Conservation (phyloP, 805 yeast genomes). For the Saccharomycopsis javanensis region DNA sequence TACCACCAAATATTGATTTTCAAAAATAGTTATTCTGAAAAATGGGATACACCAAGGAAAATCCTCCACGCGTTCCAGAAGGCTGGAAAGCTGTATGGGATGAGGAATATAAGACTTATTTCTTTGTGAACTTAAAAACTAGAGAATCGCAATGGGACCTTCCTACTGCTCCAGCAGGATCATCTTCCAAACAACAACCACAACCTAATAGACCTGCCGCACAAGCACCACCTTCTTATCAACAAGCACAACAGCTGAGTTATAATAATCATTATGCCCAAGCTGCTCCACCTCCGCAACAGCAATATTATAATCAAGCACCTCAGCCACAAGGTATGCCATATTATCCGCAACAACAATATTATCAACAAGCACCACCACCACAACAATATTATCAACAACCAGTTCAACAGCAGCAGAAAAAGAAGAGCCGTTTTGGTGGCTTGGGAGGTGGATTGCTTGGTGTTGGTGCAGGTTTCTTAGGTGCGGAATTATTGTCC, state of each 20-base stretch:
- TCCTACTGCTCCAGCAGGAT: constrained; percentile 33
- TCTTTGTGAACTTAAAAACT: constrained; percentile 64
- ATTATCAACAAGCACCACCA: constrained; percentile 20
- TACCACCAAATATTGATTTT: too few species aligned
- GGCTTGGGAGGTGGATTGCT: constrained; percentile 33
- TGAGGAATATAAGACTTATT: constrained; percentile 57
- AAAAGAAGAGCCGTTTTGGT: constrained; percentile 21
- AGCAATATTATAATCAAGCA: constrained; percentile 19
- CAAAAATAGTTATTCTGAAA: too few species aligned
- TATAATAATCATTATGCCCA: not conserved
- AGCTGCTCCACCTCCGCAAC: constrained; percentile 15
- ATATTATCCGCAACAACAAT: constrained; percentile 18
- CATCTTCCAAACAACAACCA: constrained; percentile 15
- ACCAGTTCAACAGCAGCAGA: constrained; percentile 21
- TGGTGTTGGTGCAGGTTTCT: constrained; percentile 46
- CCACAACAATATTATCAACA: constrained; percentile 15
- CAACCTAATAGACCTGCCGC: constrained; percentile 20
- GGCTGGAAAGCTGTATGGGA: constrained; percentile 74
- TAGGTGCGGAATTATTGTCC: constrained; percentile 50
- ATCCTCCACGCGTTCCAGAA: constrained; percentile 45
- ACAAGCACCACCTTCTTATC: constrained; percentile 8
- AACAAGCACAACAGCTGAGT: constrained; percentile 4
- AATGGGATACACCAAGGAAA: constrained; percentile 20
- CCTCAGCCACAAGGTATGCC: constrained; percentile 12
- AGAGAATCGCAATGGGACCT: constrained; percentile 88